Evolutionary conservation across 495 filamentous ascomycete species (phyloP), one percentile per base, ranked within the genome.

Genomic region (Penicillium arizonense): DNA sequence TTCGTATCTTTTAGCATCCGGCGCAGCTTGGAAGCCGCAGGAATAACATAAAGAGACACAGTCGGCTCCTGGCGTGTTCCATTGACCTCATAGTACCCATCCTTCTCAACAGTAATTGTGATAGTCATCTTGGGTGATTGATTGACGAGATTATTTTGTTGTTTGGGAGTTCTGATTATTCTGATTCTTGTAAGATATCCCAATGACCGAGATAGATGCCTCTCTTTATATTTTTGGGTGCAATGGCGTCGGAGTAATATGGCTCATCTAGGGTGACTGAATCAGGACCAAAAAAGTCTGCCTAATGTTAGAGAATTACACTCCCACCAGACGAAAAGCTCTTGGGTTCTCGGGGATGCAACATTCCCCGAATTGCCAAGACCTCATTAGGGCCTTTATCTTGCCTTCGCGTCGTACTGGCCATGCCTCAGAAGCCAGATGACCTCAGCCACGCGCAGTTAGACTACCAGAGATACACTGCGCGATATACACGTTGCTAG

Each of bases 11-110:
- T 59, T 8, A 80, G 51, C 67, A 75, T 74, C 30, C 71, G 67
- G 5, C 76, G 71, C 21, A 80, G 65, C 65, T 77, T 77, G 37
- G 75, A 72, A 14, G 76, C 74, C 0, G 70, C 77, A 1, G 73
- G 66, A 20, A 68, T 60, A 30, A 69, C 55, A 44, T 70, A 53
- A n/a, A 72, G 52, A 40, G 63, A 63, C 13, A 71, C 59, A 23
- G 50, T 55, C 8, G 69, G 67, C 42, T 72, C 69, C 32, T 65
- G 63, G 0, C 50, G 53, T 16, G 51, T 50, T 9, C 67, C 69
- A 21, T 72, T 74, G 40, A 74, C 59, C 42, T 72, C 65, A 37
- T 73, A 72, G 47, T 61, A 70, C 28, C 68, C 67, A 55, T 73
- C 67, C 39, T 71, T 69, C 40, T 70, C 68, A 6, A 71, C 67